Conservation (phyloP, 1,139 yeast genomes). For the Magnusiomyces sp. region DNA sequence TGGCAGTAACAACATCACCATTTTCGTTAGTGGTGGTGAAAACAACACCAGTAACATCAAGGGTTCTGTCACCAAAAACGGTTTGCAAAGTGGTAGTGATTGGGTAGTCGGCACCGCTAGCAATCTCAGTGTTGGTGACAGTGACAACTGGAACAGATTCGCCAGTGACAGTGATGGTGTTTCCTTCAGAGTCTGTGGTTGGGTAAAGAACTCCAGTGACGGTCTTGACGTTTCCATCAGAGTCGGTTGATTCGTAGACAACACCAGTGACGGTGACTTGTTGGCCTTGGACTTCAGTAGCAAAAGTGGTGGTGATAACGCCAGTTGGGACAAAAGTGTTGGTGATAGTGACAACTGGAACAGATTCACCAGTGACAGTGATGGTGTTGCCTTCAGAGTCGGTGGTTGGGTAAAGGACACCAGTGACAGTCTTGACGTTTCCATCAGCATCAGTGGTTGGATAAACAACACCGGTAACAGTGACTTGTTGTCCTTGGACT, state of each 20-base stretch:
- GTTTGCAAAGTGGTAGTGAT: constrained; percentile 3
- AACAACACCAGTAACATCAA: constrained; percentile 4
- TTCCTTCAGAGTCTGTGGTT: constrained; percentile 4
- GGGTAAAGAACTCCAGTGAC: constrained; percentile 1
- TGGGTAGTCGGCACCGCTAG: not conserved
- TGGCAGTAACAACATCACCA: not conserved
- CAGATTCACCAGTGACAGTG: constrained; percentile 1
- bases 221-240: not conserved
- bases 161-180: not conserved
- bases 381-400: constrained; percentile 1
- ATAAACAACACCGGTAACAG: constrained; percentile 4
- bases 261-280: constrained; percentile 5
- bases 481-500: not conserved
- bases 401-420: not conserved
- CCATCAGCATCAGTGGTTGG: constrained; percentile 1
- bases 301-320: constrained; percentile 1
- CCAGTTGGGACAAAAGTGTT: constrained; percentile 3
- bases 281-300: constrained; percentile 2
- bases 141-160: not conserved
- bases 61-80: not conserved
- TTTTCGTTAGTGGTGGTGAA: not conserved
- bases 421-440: not conserved
- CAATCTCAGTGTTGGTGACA: not conserved
- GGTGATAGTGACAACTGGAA: not conserved
- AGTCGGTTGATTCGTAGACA: not conserved